A percentile compares a stretch with the other conserved stretches of the same genome.
Evolutionary conservation across 2,329 filamentous ascomycete genomes (phyloP).

Genomic region (Fusarium nodosum): DNA sequence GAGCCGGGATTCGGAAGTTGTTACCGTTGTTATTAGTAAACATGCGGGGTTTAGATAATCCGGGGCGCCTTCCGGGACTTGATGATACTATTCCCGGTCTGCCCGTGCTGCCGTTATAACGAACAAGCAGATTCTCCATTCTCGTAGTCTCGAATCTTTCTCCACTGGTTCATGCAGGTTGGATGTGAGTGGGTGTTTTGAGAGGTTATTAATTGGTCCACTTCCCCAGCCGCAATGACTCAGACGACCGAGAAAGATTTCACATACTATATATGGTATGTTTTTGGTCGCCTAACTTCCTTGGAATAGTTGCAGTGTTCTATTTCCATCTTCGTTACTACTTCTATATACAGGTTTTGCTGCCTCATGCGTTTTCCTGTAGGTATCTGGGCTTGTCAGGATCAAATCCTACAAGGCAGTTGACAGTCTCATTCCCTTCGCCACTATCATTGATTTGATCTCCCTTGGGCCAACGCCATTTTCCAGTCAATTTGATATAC

Average conservation of each 20-base stretch:
- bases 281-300: no score
- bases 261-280: no score
- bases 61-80: slow-evolving; percentile 16
- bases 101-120: no score
- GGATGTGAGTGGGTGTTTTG: slow-evolving; percentile 1
- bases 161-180: background rate
- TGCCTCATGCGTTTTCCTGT: slow-evolving; percentile 1
- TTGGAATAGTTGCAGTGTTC: no score
- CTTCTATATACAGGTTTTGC: background rate
- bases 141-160: background rate
- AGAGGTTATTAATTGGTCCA: slow-evolving; percentile 8
- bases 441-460: slow-evolving; percentile 46
- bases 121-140: background rate
- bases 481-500: slow-evolving; percentile 43
- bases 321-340: background rate
- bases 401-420: slow-evolving; percentile 44
- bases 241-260: no score
- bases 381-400: slow-evolving; percentile 40
- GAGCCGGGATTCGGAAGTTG: slow-evolving; percentile 5
- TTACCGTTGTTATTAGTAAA: background rate
- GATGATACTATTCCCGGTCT: background rate
- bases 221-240: background rate
- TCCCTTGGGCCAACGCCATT: slow-evolving; percentile 38
- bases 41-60: slow-evolving; percentile 39
- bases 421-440: slow-evolving; percentile 44